Evolutionary conservation across 768 basidiomycete species (phyloP).

Genomic region (Candolleomyces aberdarensis): DNA sequence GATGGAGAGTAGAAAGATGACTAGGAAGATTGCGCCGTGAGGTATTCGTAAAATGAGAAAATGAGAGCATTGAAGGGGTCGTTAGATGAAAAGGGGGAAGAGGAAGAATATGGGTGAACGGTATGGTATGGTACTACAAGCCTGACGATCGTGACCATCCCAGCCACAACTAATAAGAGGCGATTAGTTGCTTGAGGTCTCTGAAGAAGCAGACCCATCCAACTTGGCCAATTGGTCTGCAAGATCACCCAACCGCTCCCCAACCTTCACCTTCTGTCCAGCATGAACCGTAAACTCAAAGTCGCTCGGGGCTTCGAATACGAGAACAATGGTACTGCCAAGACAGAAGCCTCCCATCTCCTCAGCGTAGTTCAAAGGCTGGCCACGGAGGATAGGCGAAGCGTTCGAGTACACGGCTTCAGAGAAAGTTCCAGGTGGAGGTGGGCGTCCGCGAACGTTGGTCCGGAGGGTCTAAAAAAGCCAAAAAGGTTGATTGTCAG

Average conservation of each 20-base stretch:
- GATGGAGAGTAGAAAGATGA: too few relatives aligned
- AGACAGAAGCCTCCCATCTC: constrained; percentile 98
- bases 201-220: constrained; percentile 4
- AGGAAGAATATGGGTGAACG: too few relatives aligned
- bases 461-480: constrained; percentile 82
- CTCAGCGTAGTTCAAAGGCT: constrained; percentile 82
- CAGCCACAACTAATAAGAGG: too few relatives aligned
- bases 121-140: too few relatives aligned
- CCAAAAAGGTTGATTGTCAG: neutral
- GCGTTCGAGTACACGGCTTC: constrained; percentile 92
- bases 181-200: too few relatives aligned
- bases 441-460: constrained; percentile 71
- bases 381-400: constrained; percentile 78
- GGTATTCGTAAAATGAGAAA: too few relatives aligned
- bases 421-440: constrained; percentile 81
- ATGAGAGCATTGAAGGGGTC: too few relatives aligned
- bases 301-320: constrained; percentile 88
- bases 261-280: constrained; percentile 86
- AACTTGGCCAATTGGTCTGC: constrained; percentile 24
- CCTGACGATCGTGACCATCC: too few relatives aligned
- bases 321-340: constrained; percentile 93
- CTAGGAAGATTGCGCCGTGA: too few relatives aligned
- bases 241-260: constrained; percentile 73
- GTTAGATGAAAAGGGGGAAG: too few relatives aligned
- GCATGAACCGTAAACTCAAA: constrained; percentile 77